Evolutionary conservation across 306 rosid species (phyloP), one percentile per base, ranked within the genome.

Genomic region (Begonia loranthoides): DNA sequence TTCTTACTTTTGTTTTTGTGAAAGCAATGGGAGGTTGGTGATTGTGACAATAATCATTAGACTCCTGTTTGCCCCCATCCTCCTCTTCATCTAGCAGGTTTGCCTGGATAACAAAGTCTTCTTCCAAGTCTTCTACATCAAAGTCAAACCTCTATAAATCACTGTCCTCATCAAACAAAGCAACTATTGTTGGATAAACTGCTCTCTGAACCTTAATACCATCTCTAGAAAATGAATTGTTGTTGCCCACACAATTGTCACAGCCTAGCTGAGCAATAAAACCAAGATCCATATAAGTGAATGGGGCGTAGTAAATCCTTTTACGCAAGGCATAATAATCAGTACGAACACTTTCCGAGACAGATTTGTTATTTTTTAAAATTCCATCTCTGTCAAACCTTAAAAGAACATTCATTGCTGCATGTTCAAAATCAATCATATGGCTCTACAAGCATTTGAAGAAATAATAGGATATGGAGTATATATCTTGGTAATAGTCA

Each of bases 11-110:
- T 54, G 87, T 56, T 70, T 80, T 84, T 41, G 84, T 79, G 66
- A 89, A 89, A 55, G 97, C 65, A 55, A 89, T 75, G 16, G 97
- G 79, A 68, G 93, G 97, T 59, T 84, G 80, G 77, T 84, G 93
- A 62, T 61, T 75, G 64, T 78, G 97, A 43, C 95, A 79, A 69
- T 79, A 82, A 67, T 84, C 79, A 61, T 84, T 64, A 74, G 73
- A 82, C 51, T 43, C 54, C 14, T 48, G 63, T 19, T 6, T 1
- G 16, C 1, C 10, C 12, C n/a, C 67, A 39, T 36, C 68, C 54
- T 55, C 75, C 56, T 64, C 61, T 51, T 62, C 83, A 22, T 59
- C 81, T 0, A 19, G 41, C 56, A 68, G 44, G 52, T 86, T 90
- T 47, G 99, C 99, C 74, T 60, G 79, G 41, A 80, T 69, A 64